Conservation (phyloP, 1,284 basidiomycete species). For the Austropuccinia psidii region DNA sequence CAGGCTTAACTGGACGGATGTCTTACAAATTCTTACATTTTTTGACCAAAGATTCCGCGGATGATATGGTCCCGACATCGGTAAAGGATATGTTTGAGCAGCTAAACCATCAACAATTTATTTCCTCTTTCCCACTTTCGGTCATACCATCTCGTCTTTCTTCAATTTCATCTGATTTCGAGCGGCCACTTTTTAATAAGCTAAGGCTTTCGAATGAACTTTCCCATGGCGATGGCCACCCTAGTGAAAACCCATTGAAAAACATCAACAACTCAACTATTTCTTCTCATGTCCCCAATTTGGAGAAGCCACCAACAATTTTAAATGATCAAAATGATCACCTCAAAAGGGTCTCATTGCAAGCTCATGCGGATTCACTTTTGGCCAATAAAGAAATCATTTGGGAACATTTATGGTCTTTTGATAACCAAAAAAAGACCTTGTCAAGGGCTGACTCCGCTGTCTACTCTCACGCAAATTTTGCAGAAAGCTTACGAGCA, state of each 20-base stretch:
- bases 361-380: constrained; percentile 1
- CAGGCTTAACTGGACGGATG: no score
- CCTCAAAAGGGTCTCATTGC: background rate
- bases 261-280: no score
- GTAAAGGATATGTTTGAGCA: constrained; percentile 1
- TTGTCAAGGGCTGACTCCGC: no score
- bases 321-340: background rate
- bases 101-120: constrained; percentile 5
- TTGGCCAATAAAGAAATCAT: constrained; percentile 1
- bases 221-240: background rate
- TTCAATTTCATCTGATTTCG: background rate
- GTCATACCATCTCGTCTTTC: constrained; percentile 13
- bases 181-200: background rate
- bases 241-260: background rate
- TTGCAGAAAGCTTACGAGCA: no score
- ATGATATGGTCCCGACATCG: background rate
- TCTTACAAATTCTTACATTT: no score
- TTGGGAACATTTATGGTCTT: constrained; percentile 18
- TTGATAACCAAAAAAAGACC: no score
- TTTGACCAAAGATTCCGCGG: background rate
- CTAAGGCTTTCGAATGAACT: no score
- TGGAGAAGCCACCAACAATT: background rate
- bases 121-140: constrained; percentile 18
- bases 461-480: no score
- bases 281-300: no score